Base-by-base conservation (phyloP, 805 yeast genomes). In the Saturnispora halmiae region DNA sequence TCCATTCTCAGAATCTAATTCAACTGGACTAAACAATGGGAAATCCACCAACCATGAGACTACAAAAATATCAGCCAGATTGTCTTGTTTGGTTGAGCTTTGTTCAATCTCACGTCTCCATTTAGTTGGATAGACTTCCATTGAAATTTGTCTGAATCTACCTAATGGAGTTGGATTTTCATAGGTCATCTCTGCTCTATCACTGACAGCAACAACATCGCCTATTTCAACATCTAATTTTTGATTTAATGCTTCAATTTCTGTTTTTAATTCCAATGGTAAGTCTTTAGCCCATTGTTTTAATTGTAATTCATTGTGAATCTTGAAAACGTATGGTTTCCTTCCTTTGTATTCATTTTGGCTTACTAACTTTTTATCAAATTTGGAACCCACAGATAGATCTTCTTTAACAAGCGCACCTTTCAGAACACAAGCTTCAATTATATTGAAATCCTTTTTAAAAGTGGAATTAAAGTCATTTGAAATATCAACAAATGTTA, bases 121-220 rank as follows among this genome's bases (percentile, higher is more conserved):
- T 22, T 62, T 54, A 2, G 51, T 51, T 1, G 84, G 86, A 47
- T 59, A 72, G 32, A 61, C 65, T 31, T 69, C 69, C 19, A 81
- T 75, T 0, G 86, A 75, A 38, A 84, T 53, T 54, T 87, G 95
- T 44, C 98, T 70, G 48, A 84, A 71, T 41, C 81, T 70, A 0
- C 98, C 98, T 40, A 92, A 61, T 0, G 98, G 97, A 0, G 97
- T 92, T 16, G 97, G 97, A 53, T 86, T 90, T 54, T 90, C 98
- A 55, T 85, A 90, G 0, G 90, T 64, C 18, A 75, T 43, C 11
- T 56, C 53, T 2, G 82, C 73, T 45, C 97, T 69, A n/a, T 82
- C 83, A n/a, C 86, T 70, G 11, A 82, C 70, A 3, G 88, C 90
- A 25, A 92, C 54, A 3, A 84, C 63, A 56, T 86, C 95, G 31